Conservation (phyloP, 1,284 basidiomycete genomes). For the Naganishia sp. region DNA sequence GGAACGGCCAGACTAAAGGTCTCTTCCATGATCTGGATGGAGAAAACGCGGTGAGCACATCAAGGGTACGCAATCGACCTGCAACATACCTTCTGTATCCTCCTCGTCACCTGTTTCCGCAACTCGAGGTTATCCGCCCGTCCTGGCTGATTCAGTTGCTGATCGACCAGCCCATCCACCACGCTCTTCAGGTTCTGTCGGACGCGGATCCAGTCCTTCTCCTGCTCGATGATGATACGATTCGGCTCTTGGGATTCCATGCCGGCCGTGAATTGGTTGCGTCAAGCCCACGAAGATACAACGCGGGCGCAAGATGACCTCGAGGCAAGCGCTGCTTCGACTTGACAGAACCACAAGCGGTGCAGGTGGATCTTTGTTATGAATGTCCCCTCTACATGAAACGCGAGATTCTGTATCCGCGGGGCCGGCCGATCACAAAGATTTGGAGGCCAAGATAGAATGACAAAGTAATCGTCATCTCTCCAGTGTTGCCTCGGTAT, state of each 20-base stretch:
- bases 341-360: too few relatives aligned
- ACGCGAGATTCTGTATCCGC: constrained; percentile 7
- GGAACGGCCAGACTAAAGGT: constrained; percentile 66
- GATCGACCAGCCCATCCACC: constrained; percentile 43
- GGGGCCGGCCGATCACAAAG: constrained; percentile 17
- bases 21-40: constrained; percentile 40
- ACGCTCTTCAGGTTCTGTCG: constrained; percentile 41
- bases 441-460: constrained; percentile 12
- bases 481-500: background rate
- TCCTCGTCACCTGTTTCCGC: constrained; percentile 44
- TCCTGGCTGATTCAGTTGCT: constrained; percentile 44
- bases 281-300: background rate
- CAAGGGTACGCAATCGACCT: background rate
- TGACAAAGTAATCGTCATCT: constrained; percentile 3
- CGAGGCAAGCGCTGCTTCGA: too few relatives aligned
- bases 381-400: constrained; percentile 10
- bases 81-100: constrained; percentile 41
- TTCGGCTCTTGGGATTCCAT: constrained; percentile 29
- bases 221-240: constrained; percentile 46
- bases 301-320: background rate
- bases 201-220: constrained; percentile 49
- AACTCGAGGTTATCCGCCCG: constrained; percentile 42
- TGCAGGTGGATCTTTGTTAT: background rate
- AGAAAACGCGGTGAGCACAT: background rate
- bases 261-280: background rate